Evolutionary conservation across 2,329 filamentous ascomycete genomes (phyloP), one percentile per base, ranked within the genome.

Genomic region (Monilinia vaccinii-corymbosi): DNA sequence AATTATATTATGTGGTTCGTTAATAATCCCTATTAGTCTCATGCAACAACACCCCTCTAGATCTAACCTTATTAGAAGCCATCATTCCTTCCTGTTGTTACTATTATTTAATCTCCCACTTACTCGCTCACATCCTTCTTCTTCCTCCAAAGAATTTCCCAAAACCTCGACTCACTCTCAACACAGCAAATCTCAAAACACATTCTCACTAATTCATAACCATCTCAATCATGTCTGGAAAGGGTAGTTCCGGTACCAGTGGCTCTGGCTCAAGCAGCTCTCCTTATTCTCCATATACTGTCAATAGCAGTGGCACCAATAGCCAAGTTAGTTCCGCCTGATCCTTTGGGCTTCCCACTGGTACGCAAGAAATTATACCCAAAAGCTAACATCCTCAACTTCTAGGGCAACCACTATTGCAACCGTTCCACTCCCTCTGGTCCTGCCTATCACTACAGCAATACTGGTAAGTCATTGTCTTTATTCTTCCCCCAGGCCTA

Each of bases 321-420:
- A 81, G 72, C 72, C 77, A 84, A 77, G 84, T 85, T 73, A 62
- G 71, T 34, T 18, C 18, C 21, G 9, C 44, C 32, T 47, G n/a
- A n/a, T n/a, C n/a, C n/a, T n/a, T n/a, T n/a, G n/a, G n/a, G n/a
- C n/a, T n/a, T n/a, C n/a, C n/a, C n/a, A n/a, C n/a, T n/a, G 25
- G 31, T 42, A 49, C 14, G 46, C 44, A 1, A 31, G 16, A 28
- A 28, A 6, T 28, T 28, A 6, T 28, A 2, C 25, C 6, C 4
- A 32, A 0, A 13, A 18, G 56, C 34, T 60, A 4, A 60, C 28
- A 36, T 14, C 46, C 28, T 28, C 16, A 25, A 60, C 3, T 2
- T 18, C 25, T 58, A 87, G 84, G 85, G 86, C 63, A 88, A 88
- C 73, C 81, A 84, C 74, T 88, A 83, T 69, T 86, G 84, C 73